These are phyloP conservation scores for Paraleonurus japonicus DNA, from an alignment of 257 asterid species.

Conservation along the genomic window DNA sequence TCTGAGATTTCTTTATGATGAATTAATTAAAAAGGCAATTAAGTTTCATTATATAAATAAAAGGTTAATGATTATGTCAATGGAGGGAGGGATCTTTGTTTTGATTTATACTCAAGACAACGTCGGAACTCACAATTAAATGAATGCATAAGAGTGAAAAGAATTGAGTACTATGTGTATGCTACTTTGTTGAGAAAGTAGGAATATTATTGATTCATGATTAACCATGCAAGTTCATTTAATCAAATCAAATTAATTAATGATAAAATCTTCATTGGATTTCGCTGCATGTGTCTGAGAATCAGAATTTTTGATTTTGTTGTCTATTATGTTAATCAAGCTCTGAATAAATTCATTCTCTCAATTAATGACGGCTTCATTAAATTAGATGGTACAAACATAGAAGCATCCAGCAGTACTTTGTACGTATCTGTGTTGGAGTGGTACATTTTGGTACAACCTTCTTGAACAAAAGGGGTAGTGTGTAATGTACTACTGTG, in stretches of 20 bases:
- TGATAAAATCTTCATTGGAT: slow-evolving; percentile 38
- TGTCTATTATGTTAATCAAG: slow-evolving; percentile 26
- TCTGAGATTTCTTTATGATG: background rate
- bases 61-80: background rate
- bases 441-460: background rate
- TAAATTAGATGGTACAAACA: background rate
- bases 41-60: background rate
- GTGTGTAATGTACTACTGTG: background rate
- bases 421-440: background rate
- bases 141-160: slow-evolving; percentile 3
- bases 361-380: background rate
- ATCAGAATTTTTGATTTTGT: slow-evolving; percentile 27
- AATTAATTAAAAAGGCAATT: background rate
- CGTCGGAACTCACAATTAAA: slow-evolving; percentile 25
- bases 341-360: slow-evolving; percentile 3
- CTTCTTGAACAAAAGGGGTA: background rate
- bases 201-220: slow-evolving; percentile 17
- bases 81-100: slow-evolving; percentile 33
- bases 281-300: slow-evolving; percentile 23
- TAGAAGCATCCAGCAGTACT: background rate
- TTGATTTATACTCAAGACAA: slow-evolving; percentile 31
- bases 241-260: slow-evolving; percentile 31
- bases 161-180: background rate
- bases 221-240: slow-evolving; percentile 35
- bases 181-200: slow-evolving; percentile 5